Evolutionary conservation across 78 protist species (phyloP).

Genomic region (Dictyostelium brefeldianum): DNA sequence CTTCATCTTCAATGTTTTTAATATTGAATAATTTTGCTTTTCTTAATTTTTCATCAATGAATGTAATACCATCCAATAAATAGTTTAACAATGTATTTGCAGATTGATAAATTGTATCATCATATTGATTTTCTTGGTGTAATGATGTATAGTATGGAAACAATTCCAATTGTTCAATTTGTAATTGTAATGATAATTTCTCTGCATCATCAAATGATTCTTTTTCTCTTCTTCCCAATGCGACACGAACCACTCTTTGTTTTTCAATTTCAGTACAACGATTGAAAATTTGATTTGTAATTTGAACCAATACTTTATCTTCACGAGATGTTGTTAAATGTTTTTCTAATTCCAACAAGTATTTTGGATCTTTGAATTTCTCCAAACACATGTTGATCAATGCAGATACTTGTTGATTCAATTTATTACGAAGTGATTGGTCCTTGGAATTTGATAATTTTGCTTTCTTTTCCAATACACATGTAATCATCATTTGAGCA

Average conservation of each 20-base stretch:
- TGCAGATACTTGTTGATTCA: constrained; percentile 28
- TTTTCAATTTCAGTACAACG: constrained; percentile 53
- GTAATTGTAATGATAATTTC: not conserved
- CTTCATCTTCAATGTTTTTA: constrained; percentile 26
- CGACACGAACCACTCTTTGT: not conserved
- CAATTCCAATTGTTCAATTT: constrained; percentile 12
- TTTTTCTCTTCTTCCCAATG: not conserved
- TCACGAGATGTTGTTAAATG: constrained; percentile 39
- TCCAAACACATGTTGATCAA: constrained; percentile 52
- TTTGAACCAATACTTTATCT: constrained; percentile 37
- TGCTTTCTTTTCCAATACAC: constrained; percentile 52
- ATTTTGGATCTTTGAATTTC: constrained; percentile 72
- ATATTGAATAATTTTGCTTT: constrained; percentile 48
- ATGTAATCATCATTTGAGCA: constrained; percentile 54
- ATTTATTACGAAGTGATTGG: not conserved
- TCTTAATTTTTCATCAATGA: constrained; percentile 62
- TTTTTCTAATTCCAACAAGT: constrained; percentile 43
- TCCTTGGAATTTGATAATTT: constrained; percentile 35
- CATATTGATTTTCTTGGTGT: constrained; percentile 7
- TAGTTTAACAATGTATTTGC: not conserved
- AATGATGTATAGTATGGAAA: constrained; percentile 61
- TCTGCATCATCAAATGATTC: not conserved
- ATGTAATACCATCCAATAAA: constrained; percentile 16
- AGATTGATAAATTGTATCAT: constrained; percentile 26
- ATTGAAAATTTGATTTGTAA: constrained; percentile 50